Base-by-base conservation (phyloP, 306 rosid species). In the Luffa aegyptiaca region DNA sequence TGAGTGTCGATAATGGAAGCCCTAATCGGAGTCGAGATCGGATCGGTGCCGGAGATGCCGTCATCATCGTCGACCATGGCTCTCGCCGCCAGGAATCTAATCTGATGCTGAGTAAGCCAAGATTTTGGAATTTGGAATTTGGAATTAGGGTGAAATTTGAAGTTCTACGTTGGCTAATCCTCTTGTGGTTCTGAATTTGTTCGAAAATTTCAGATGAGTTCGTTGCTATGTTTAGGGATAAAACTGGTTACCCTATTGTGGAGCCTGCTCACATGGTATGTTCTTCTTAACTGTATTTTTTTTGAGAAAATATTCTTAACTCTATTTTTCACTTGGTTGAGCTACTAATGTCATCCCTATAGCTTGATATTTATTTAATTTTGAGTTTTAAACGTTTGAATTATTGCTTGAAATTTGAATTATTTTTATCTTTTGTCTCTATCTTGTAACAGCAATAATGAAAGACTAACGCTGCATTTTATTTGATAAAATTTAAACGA, bases 191-290 rank as follows among this genome's bases (percentile, higher is more conserved):
- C 13, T 41, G n/a, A 12, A 77, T 59, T 33, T 80, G 3, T 10
- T 52, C 74, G 12, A 39, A 59, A 81, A 81, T 86, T 72, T 65
- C 87, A 93, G 99, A 87, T 93, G 96, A 89, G 55, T 93, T 95
- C 78, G 97, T 93, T 88, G 79, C 84, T 86, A 88, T 95, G 91
- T 91, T 88, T 85, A 92, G 84, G 82, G 85, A 84, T 77, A 88
- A 83, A 85, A 94, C 97, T 84, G 95, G 93, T n/a, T 90, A 90
- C 79, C 76, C 82, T 65, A 89, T 95, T 70, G 97, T 91, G 85
- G 97, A 90, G 88, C 94, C 93, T 80, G 97, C 99, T 88, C 97
- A 91, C 80, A 95, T 95, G 99, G 97, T 93, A 87, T 79, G 59
- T 37, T 81, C 75, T 68, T 20, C 12, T 44, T 20, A 66, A 39